Base-by-base conservation (phyloP, 2,329 filamentous ascomycete species). In the Atkinsonella texensis region DNA sequence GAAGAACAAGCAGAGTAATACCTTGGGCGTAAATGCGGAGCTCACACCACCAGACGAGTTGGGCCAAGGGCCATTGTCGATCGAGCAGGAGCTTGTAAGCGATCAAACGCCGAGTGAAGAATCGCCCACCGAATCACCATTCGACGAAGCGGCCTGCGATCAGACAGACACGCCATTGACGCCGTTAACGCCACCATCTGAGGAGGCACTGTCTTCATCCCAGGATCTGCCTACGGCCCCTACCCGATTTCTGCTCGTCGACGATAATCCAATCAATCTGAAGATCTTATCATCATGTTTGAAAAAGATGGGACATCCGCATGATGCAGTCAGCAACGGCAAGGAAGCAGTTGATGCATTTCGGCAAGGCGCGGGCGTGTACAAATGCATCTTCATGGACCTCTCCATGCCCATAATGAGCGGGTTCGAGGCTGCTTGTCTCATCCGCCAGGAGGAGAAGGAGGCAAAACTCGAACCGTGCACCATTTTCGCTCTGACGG, bases 391-490 rank as follows among this genome's bases (percentile, higher is more conserved):
- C 7, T 56, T 68, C 0, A 69, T 66, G 52, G 76, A 79, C 55
- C 71, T 77, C 3, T 75, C 69, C 53, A 79, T 80, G 76, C 76
- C 76, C 0, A 60, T 77, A 3, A 71, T 79, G 55, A 70, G 78
- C 53, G 73, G 73, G 0, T 67, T 75, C 8, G 70, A 70, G 12
- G 69, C 71, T 0, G 76, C 74, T 1, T 65, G 69, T 3, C 63
- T 63, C 18, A 76, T 77, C 15, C 68, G 75, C 5, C 66, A 69
- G 1, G 66, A 74, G 35, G 78, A 81, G 57, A 62, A 66, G 3
- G 65, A 73, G 0, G 59, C 67, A 6, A 63, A 66, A 0, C 58
- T 76, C 0, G 54, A 63, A 0, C 70, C 71, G 0, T 69, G 70
- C 1, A 64, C 69, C 2, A 70, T 79, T 9, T 73, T 78, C 41